Evolutionary conservation across 1,284 basidiomycete species (phyloP).

Genomic region (Phellopilus nigrolimitatus): DNA sequence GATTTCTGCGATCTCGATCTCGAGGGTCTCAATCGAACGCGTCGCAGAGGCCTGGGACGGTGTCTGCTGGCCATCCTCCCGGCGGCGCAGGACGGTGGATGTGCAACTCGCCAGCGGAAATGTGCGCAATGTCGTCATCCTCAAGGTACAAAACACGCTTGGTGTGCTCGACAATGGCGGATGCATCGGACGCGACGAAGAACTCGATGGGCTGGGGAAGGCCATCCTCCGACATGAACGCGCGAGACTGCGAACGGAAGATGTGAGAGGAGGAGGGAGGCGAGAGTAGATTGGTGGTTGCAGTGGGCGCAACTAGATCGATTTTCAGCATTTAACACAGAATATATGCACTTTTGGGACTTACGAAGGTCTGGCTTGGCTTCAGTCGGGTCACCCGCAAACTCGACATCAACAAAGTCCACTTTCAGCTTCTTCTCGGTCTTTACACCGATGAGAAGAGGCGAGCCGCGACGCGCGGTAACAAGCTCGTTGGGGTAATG

Average conservation of each 20-base stretch:
- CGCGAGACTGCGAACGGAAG: slow-evolving; percentile 92
- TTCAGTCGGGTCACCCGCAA: slow-evolving; percentile 70
- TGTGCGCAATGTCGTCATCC: slow-evolving; percentile 99
- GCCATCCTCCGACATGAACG: slow-evolving; percentile 98
- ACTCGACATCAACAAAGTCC: slow-evolving; percentile 98
- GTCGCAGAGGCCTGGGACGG: slow-evolving; percentile 67
- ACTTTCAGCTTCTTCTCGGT: slow-evolving; percentile 99
- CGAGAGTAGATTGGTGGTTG: slow-evolving; percentile 62
- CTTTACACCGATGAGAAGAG: slow-evolving; percentile 97
- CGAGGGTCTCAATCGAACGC: slow-evolving; percentile 96
- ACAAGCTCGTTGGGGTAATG: slow-evolving; percentile 98
- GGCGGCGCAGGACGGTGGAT: slow-evolving; percentile 95
- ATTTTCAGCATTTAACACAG: slow-evolving; percentile 12
- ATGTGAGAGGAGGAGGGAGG: slow-evolving; percentile 77
- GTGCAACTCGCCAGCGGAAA: slow-evolving; percentile 94
- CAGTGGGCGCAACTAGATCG: slow-evolving; percentile 42
- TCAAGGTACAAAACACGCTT: slow-evolving; percentile 99
- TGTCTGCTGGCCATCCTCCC: slow-evolving; percentile 63
- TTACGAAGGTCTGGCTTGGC: slow-evolving; percentile 53
- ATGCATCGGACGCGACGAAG: slow-evolving; percentile 97
- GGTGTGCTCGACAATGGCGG: slow-evolving; percentile 97
- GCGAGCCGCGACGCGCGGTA: slow-evolving; percentile 94
- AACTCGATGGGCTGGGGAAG: slow-evolving; percentile 99
- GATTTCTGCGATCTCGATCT: slow-evolving; percentile 98
- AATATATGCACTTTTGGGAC: slow-evolving; percentile 29